phyloP scores from a whole-genome alignment of 140 eudicot genomes.

The Senecio squalidus region DNA sequence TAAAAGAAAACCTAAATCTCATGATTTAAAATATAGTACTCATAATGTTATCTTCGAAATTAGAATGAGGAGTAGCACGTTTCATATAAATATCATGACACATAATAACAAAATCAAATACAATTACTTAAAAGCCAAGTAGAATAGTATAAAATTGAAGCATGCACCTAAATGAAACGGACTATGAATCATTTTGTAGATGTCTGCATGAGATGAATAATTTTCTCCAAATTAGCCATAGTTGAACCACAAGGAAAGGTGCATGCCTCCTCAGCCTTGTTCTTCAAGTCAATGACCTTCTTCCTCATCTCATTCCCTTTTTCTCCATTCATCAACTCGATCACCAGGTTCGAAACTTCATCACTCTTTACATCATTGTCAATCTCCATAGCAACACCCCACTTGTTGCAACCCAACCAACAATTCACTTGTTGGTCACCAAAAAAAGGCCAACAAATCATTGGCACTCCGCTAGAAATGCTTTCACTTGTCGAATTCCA shows the following conservation, averaged over 20 bases:
- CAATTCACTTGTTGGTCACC: conserved; percentile 49
- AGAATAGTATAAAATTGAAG: too few relatives aligned
- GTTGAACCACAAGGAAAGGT: conserved; percentile 33
- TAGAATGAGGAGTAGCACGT: too few relatives aligned
- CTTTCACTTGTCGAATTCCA: conserved; percentile 49
- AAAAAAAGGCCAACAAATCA: conserved; percentile 60
- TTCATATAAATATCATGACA: too few relatives aligned
- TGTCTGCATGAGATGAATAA: conserved; percentile 9
- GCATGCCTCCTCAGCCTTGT: conserved; percentile 28
- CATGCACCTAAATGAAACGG: background rate
- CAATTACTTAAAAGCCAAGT: too few relatives aligned
- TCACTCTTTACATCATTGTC: conserved; percentile 31
- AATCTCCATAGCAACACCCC: conserved; percentile 51
- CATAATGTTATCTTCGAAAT: too few relatives aligned
- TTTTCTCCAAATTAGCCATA: conserved; percentile 19
- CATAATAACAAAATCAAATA: too few relatives aligned
- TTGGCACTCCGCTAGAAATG: conserved; percentile 39
- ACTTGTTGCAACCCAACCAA: conserved; percentile 31
- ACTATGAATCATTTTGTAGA: background rate
- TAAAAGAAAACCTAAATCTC: too few relatives aligned
- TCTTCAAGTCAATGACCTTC: conserved; percentile 30
- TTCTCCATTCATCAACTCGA: conserved; percentile 44
- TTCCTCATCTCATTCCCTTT: conserved; percentile 34
- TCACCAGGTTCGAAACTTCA: conserved; percentile 27
- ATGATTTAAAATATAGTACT: too few relatives aligned